phyloP scores from a whole-genome alignment of 2,329 filamentous ascomycete species.

The Helicocarpus griseus region DNA sequence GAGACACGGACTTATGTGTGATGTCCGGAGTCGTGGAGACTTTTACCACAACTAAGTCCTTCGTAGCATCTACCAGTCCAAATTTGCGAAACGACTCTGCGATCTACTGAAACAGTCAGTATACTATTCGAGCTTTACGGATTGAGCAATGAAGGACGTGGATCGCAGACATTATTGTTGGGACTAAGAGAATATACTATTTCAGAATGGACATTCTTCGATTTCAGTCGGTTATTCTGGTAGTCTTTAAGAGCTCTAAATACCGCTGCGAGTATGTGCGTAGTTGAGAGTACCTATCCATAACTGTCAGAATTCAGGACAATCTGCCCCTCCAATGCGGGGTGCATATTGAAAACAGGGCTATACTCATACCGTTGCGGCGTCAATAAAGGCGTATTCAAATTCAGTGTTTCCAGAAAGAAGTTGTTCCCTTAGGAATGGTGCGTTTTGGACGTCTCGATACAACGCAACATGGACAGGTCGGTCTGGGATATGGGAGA shows the following conservation, averaged over 20 bases:
- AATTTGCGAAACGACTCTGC: slow-evolving; percentile 84
- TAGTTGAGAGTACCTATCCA: slow-evolving; percentile 56
- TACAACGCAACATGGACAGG: slow-evolving; percentile 68
- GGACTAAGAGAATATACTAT: slow-evolving; percentile 71
- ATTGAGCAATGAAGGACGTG: background rate
- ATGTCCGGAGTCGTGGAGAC: slow-evolving; percentile 48
- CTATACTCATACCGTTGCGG: slow-evolving; percentile 52
- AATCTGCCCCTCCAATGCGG: background rate
- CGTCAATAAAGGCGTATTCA: slow-evolving; percentile 91
- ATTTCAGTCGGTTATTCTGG: slow-evolving; percentile 55
- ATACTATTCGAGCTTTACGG: background rate
- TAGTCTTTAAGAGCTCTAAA: slow-evolving; percentile 67
- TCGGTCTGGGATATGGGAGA: slow-evolving; percentile 66
- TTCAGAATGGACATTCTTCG: slow-evolving; percentile 81
- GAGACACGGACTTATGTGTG: slow-evolving; percentile 39
- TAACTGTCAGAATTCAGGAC: background rate
- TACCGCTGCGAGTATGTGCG: slow-evolving; percentile 64
- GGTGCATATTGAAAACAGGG: background rate
- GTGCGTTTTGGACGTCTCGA: slow-evolving; percentile 63
- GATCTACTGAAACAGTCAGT: slow-evolving; percentile 50
- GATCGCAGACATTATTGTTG: slow-evolving; percentile 62
- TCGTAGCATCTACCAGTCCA: slow-evolving; percentile 64
- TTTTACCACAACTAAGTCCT: slow-evolving; percentile 70
- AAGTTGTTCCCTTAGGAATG: slow-evolving; percentile 71
- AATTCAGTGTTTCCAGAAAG: slow-evolving; percentile 75